Evolutionary conservation across 1,139 yeast species (phyloP), one percentile per base, ranked within the genome.

Genomic region (Saccharomyces hybrid): DNA sequence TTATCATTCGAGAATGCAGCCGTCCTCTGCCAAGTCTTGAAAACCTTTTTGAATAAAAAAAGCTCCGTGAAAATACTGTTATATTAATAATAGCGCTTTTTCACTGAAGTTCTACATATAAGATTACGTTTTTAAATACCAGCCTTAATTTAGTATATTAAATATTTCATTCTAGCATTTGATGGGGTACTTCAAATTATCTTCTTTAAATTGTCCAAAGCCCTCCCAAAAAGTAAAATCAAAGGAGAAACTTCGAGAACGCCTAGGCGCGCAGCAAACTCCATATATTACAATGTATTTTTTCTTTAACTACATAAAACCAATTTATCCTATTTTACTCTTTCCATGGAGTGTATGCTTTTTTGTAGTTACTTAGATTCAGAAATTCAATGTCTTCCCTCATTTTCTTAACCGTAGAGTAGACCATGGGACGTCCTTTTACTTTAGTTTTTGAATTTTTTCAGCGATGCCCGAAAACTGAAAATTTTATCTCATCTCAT

Each of bases 51-150:
- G 16, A 57, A 56, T 13, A 68, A 68, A 41, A 68, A 68, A 52
- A 66, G 70, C 52, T 68, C 71, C n/a, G 70, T 69, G 2, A 69
- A 66, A 56, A 57, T 68, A 8, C 48, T 68, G 26, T 54, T 67
- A 34, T 69, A 62, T 54, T 68, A 60, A 25, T 14, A 26, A 34
- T 34, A 34, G 14, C 16, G 6, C 44, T 9, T 38, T 6, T 38
- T 38, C 26, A 38, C 26, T 16, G 9, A 11, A n/a, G 7, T 14
- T 11, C 26, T 38, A 38, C 25, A 16, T 11, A 38, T 2, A 16
- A 16, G 16, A 7, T 8, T 38, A 38, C 44, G 5, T 16, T 16
- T 38, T 7, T 38, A 38, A 38, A 9, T 11, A 8, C 11, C n/a
- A 20, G 13, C 20, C 11, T 6, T 11, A 38, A 8, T 38, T 20